Percentiles rank a stretch among this genome's conserved stretches.
Conservation (phyloP, 1,284 basidiomycete species). For the Tylopilus sp. region DNA sequence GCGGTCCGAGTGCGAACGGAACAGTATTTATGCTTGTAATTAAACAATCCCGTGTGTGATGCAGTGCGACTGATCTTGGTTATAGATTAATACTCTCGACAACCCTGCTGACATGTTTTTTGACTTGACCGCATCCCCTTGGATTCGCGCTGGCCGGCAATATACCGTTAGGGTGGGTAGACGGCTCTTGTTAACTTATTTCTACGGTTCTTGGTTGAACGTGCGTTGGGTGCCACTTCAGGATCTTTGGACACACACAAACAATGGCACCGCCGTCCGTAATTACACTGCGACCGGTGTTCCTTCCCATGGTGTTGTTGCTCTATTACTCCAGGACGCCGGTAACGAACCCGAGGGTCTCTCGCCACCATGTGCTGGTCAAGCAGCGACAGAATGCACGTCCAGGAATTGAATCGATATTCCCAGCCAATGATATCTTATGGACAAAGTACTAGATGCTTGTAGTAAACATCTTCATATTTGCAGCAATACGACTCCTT, state of each 20-base stretch:
- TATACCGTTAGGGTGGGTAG: conserved; percentile 52
- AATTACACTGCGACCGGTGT: conserved; percentile 54
- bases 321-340: conserved; percentile 59
- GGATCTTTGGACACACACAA: conserved; percentile 67
- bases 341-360: conserved; percentile 60
- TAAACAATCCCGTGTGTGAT: not conserved
- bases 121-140: conserved; percentile 63
- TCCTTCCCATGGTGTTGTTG: conserved; percentile 62
- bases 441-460: not conserved
- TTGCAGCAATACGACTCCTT: too few species aligned
- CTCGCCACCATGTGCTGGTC: conserved; percentile 41
- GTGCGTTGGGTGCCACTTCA: too few species aligned
- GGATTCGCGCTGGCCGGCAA: conserved; percentile 62
- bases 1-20: conserved; percentile 50
- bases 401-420: conserved; percentile 31
- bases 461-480: not conserved
- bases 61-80: not conserved
- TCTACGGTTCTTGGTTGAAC: too few species aligned
- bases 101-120: conserved; percentile 55
- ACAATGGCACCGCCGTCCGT: conserved; percentile 62
- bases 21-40: conserved; percentile 55
- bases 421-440: conserved; percentile 9
- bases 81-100: conserved; percentile 49
- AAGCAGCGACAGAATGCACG: conserved; percentile 25
- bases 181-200: not conserved